Conservation (phyloP, 331 rosid species). For the Malus hybrid region DNA sequence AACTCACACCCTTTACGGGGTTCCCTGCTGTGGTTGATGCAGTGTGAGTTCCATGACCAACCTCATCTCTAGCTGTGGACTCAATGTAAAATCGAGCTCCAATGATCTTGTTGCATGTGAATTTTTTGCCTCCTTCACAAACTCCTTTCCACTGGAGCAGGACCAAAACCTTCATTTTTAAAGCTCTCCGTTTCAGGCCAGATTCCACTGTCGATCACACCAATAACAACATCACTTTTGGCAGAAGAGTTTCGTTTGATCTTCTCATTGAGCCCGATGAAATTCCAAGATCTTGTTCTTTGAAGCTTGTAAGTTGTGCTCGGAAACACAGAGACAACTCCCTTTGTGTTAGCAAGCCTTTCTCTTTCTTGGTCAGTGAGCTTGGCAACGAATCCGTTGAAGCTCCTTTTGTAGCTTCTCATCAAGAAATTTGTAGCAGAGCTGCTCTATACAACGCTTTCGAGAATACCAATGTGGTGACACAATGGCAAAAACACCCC, state of each 20-base stretch:
- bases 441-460: constrained; percentile 2
- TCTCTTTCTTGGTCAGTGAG: constrained; percentile 10
- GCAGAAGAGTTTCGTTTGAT: background rate
- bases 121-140: background rate
- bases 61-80: constrained; percentile 10
- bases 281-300: constrained; percentile 1
- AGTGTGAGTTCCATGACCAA: constrained; percentile 38
- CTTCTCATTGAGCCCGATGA: background rate
- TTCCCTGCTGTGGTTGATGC: background rate
- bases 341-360: constrained; percentile 15
- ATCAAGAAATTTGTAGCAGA: background rate
- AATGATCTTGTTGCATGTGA: background rate
- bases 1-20: background rate
- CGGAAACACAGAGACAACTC: constrained; percentile 32
- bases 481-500: constrained; percentile 14
- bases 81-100: background rate
- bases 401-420: constrained; percentile 30
- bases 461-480: constrained; percentile 22
- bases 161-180: background rate
- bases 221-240: background rate
- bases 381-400: constrained; percentile 44
- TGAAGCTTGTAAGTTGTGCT: constrained; percentile 10
- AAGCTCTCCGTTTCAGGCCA: background rate
- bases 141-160: background rate
- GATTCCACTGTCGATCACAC: background rate